Base-by-base conservation (phyloP, 106 monocot genomes). In the Agapanthus africanus region DNA sequence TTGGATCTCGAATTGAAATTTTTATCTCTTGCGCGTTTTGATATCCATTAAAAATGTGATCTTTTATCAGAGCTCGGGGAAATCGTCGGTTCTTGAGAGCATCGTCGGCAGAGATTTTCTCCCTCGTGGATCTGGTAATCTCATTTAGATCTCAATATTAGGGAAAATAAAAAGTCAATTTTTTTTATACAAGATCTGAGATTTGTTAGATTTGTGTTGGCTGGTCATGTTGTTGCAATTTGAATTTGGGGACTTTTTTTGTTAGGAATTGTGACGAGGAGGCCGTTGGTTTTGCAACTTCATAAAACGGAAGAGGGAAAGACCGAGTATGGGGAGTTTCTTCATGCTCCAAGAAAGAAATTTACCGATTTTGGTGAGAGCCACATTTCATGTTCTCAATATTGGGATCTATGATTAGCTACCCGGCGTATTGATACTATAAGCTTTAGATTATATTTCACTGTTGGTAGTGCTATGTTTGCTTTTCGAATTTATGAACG, bases 11-110 rank as follows among this genome's bases (percentile, higher is more conserved):
- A n/a, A n/a, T n/a, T n/a, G n/a, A n/a, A n/a, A n/a, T n/a, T n/a
- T n/a, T n/a, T n/a, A n/a, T n/a, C n/a, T n/a, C n/a, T n/a, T n/a
- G n/a, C n/a, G n/a, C n/a, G n/a, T n/a, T n/a, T n/a, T n/a, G n/a
- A n/a, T n/a, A n/a, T n/a, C n/a, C n/a, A n/a, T n/a, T n/a, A n/a
- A n/a, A n/a, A n/a, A n/a, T n/a, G n/a, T n/a, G n/a, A n/a, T n/a
- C n/a, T n/a, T 46, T 44, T 15, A 19, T 75, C 67, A 90, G 94
- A 90, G 94, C 61, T 94, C 94, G 23, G 94, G 94, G 70, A 94
- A 94, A 70, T 90, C 87, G 37, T 94, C 94, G 28, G 94, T 94
- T 59, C 71, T 94, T 67, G 94, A 94, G 85, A 94, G 94, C 76
- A 85, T 94, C 32, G 94, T 94, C 2, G 94, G 94, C 46, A 82